Evolutionary conservation across 805 yeast species (phyloP), one percentile per base, ranked within the genome.

Genomic region (Candida manassasensis): DNA sequence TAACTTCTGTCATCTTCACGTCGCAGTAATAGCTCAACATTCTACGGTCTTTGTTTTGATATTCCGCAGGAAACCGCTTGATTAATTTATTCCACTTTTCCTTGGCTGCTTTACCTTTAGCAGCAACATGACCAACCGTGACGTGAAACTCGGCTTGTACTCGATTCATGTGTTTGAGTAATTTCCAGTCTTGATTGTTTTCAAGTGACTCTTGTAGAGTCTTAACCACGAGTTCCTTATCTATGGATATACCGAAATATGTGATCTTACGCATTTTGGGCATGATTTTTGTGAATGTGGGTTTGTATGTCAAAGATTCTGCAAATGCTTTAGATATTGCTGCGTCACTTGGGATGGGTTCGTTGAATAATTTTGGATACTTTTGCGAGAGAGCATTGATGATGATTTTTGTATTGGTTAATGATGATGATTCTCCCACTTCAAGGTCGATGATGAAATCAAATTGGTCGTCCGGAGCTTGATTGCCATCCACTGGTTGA

Each of bases 401-500:
- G 2, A 84, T 60, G 0, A 39, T 42, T 38, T 57, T 60, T 3
- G 79, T 69, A 49, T 83, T 84, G 1, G 43, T 38, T 24, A 73
- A 49, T 0, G 84, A 70, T 15, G 70, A 57, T 2, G 54, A 43
- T 1, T 45, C 49, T 4, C 45, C 41, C 2, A 77, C 73, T 4
- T 69, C 59, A 35, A 93, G 57, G 36, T 81, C 61, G 15, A 93
- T 75, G 2, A 85, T 64, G 9, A 63, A 40, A 52, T 85, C 90
- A 61, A 89, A 90, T 24, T 53, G 44, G 8, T 63, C 58, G 45
- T 89, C 96, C 0, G 95, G 95, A 3, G 51, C 55, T 10, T 42
- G 53, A 0, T 43, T 36, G 1, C 60, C 39, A 39, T 73, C 60
- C 2, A 85, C 69, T 0, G 77, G 75, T 50, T 86, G 84, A 48